Evolutionary conservation across 169 alveolate genomes (phyloP), one percentile per base, ranked within the genome.

Genomic region (Theileria luwenshuni): DNA sequence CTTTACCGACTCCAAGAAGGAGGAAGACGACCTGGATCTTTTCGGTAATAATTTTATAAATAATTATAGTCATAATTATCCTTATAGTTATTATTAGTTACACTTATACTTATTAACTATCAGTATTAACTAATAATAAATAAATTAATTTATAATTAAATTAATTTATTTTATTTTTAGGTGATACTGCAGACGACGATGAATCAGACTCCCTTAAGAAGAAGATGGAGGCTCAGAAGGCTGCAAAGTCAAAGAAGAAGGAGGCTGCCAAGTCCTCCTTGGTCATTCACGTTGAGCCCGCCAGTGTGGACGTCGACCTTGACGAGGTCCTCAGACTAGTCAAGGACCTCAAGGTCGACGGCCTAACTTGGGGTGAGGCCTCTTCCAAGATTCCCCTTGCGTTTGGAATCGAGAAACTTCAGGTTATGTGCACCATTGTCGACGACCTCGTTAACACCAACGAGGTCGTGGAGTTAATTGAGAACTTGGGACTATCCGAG

Each of bases 331-430:
- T 77, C 68, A 74, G 85, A 28, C 71, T 77, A 45, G 94, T 91
- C 35, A 90, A 86, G 84, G 68, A 65, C 54, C 79, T 91, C 52
- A 69, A 83, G 59, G 76, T 91, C 62, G 95, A 91, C 25, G 95
- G 95, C 19, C 75, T 91, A 47, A 85, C 93, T 10, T 91, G 95
- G 95, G 95, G 95, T 17, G 92, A 81, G 51, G 93, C 91, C 32
- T 79, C 84, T 65, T 86, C 91, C 62, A 91, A 86, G 79, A 87
- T 83, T 27, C 95, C 95, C n/a, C 76, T 91, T 48, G 95, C 95
- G 15, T 91, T 75, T 64, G 95, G 95, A 19, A 88, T 91, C 74
- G 86, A 85, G 84, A 91, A 91, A 69, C 77, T 91, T 38, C 95
- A 91, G 93, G 95, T 92, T 12, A 65, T 83, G 30, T 92, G 95